Percentiles rank a stretch among this genome's conserved stretches.
These are phyloP conservation scores for Alternaria arborescens DNA, from an alignment of 2,329 filamentous ascomycete species.

Conservation along the genomic window DNA sequence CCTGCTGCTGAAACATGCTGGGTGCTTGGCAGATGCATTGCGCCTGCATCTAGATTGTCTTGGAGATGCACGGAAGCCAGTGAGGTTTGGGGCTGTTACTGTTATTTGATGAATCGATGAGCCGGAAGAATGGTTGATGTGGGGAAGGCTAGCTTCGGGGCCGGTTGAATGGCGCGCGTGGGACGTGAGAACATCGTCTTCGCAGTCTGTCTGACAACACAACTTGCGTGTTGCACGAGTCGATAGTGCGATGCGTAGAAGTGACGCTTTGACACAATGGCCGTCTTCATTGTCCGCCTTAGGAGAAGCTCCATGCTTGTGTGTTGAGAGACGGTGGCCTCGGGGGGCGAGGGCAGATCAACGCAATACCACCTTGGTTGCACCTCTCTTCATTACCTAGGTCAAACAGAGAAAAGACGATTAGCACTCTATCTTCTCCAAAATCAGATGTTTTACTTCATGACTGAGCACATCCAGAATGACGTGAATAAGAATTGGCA, in stretches of 20 bases:
- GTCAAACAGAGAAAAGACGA: not conserved
- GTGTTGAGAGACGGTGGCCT: not conserved
- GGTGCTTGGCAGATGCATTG: conserved; percentile 17
- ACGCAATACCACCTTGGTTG: not conserved
- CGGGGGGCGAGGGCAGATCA: not conserved
- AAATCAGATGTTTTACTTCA: not conserved
- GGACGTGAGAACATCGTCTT: conserved; percentile 1
- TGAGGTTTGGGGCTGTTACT: conserved; percentile 3
- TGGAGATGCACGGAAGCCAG: conserved; percentile 1
- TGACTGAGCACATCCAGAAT: not conserved
- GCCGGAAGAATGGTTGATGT: conserved; percentile 23
- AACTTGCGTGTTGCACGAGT: not conserved
- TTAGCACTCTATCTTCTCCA: not conserved
- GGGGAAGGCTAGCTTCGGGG: conserved; percentile 2
- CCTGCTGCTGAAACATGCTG: conserved; percentile 23
- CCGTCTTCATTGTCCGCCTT: not conserved
- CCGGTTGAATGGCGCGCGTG: conserved; percentile 16
- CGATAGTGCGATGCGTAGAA: not conserved
- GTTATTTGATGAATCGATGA: conserved; percentile 11
- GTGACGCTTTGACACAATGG: not conserved
- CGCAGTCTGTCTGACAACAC: not conserved
- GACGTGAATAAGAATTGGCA: not conserved
- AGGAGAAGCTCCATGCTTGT: not conserved
- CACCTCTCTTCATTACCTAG: not conserved
- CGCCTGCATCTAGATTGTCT: conserved; percentile 11